Conservation (phyloP, 805 yeast species). For the Clavispora phyllophila region DNA sequence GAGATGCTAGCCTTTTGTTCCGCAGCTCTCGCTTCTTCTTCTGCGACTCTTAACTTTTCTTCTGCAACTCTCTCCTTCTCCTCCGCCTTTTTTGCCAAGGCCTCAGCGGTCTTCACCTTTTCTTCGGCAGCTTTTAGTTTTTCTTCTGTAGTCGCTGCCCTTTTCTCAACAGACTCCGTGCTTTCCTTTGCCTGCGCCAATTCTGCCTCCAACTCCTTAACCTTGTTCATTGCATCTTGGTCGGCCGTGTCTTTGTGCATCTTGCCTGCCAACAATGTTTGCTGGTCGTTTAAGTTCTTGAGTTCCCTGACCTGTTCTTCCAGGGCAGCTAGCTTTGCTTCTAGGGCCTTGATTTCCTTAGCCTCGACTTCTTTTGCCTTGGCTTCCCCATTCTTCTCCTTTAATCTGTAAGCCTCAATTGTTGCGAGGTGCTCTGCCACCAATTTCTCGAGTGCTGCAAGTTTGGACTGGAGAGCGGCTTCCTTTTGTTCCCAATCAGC, state of each 20-base stretch:
- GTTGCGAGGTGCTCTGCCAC: neutral
- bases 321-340: neutral
- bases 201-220: neutral
- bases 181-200: neutral
- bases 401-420: neutral
- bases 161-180: neutral
- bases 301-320: neutral
- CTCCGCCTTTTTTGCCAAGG: no score
- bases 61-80: neutral
- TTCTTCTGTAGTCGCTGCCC: neutral
- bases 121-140: neutral
- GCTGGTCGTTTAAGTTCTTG: neutral
- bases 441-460: slow-evolving; percentile 4
- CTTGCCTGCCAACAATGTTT: neutral
- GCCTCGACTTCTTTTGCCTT: neutral
- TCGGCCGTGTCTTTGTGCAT: neutral
- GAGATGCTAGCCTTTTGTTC: no score
- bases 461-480: slow-evolving; percentile 1
- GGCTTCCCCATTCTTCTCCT: no score
- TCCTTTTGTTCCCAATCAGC: slow-evolving; percentile 8
- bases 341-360: neutral
- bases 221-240: neutral
- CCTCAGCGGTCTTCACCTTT: neutral
- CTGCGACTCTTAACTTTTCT: neutral
- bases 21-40: neutral